Percentiles rank a stretch among this genome's conserved stretches.
phyloP scores from a whole-genome alignment of 2,329 filamentous ascomycete genomes.

The Pleoardoris graminearum region DNA sequence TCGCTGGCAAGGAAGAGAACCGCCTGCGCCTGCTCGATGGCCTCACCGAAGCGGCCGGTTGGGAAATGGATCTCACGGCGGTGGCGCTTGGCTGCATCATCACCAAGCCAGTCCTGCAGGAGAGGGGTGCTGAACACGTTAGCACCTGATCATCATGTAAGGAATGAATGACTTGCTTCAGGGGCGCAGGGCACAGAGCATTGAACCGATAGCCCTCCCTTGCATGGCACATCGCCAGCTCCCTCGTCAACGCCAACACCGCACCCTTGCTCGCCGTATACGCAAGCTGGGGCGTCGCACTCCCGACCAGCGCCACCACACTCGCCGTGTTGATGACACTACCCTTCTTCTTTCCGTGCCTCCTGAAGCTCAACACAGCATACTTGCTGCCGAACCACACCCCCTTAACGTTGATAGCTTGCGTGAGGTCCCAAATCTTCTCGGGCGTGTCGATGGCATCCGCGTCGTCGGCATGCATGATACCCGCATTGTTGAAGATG shows the following conservation, averaged over 20 bases:
- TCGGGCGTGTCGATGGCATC: conserved; percentile 79
- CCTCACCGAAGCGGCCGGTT: conserved; percentile 83
- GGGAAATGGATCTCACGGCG: conserved; percentile 90
- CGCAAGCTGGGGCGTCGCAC: conserved; percentile 84
- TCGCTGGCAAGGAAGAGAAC: conserved; percentile 87
- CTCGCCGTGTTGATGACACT: conserved; percentile 93
- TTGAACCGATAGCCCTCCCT: conserved; percentile 91
- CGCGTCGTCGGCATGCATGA: conserved; percentile 79
- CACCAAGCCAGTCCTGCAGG: conserved; percentile 90
- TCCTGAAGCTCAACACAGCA: conserved; percentile 78
- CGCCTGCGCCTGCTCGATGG: conserved; percentile 89
- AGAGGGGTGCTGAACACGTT: conserved; percentile 68
- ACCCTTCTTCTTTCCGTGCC: conserved; percentile 74
- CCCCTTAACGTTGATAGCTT: conserved; percentile 94
- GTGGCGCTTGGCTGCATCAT: conserved; percentile 78
- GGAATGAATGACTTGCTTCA: conserved; percentile 63
- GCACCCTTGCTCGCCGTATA: conserved; percentile 95
- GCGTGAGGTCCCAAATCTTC: conserved; percentile 91
- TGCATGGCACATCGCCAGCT: conserved; percentile 89
- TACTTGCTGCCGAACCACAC: conserved; percentile 98
- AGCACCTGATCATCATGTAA: conserved; percentile 10
- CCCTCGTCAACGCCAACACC: conserved; percentile 84
- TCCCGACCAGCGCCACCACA: conserved; percentile 83
- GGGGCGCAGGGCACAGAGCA: conserved; percentile 82
- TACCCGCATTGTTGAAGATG: conserved; percentile 97